Percentiles rank a stretch among this genome's conserved stretches.
Conservation (phyloP, 805 yeast species). For the Clavispora fructus region DNA sequence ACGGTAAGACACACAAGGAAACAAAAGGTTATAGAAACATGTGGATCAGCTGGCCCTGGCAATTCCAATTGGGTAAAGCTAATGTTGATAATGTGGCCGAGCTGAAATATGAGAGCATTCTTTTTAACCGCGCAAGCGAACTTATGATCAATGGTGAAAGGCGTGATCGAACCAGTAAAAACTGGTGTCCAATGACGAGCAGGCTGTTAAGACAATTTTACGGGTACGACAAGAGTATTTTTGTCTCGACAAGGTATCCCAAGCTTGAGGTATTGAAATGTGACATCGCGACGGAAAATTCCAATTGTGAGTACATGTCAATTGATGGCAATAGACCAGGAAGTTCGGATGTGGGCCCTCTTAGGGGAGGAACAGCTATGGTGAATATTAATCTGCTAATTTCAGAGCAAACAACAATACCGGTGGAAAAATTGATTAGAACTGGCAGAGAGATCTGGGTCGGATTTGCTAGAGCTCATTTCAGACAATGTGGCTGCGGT, state of each 20-base stretch:
- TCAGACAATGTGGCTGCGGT: constrained; percentile 42
- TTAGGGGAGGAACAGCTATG: constrained; percentile 20
- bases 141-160: not conserved
- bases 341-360: constrained; percentile 1
- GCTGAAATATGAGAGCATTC: not conserved
- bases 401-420: not conserved
- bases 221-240: constrained; percentile 24
- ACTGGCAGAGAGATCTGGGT: constrained; percentile 39
- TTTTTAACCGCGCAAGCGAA: not conserved
- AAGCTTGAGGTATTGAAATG: constrained; percentile 26
- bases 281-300: constrained; percentile 5
- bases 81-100: not conserved
- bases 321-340: not conserved
- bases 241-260: constrained; percentile 30
- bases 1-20: not conserved
- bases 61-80: constrained; percentile 10
- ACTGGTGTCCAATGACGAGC: constrained; percentile 37
- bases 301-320: constrained; percentile 16
- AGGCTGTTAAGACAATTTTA: constrained; percentile 14
- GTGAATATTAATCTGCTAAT: constrained; percentile 8
- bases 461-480: constrained; percentile 42
- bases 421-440: constrained; percentile 1
- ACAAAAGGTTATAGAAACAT: not conserved
- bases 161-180: constrained; percentile 14
- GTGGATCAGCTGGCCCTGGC: constrained; percentile 4